Evolutionary conservation across 192 early-diverging fungal species (phyloP).

Genomic region (Podila horticola): DNA sequence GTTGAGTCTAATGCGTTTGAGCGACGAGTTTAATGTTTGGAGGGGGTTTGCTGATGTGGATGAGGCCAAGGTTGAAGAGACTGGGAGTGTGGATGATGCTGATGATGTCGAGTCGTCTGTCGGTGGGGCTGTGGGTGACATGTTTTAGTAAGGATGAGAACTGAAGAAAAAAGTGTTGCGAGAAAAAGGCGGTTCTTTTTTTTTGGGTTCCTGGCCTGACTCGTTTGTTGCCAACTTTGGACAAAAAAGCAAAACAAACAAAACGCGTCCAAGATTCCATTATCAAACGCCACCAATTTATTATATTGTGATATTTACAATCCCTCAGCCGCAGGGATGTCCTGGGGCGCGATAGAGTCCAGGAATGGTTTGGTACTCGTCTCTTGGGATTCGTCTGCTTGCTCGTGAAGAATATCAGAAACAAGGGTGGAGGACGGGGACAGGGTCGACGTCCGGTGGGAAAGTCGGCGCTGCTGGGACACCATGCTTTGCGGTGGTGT

Average conservation of each 20-base stretch:
- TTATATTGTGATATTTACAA: not conserved
- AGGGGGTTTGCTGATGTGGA: conserved; percentile 9
- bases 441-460: conserved; percentile 17
- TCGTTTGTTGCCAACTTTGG: too few species aligned
- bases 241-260: not conserved
- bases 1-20: conserved; percentile 45
- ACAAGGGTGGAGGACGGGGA: conserved; percentile 45
- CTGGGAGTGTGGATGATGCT: not conserved
- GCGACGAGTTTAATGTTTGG: conserved; percentile 37
- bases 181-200: not conserved
- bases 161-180: not conserved
- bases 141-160: not conserved
- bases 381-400: conserved; percentile 10
- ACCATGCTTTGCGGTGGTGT: not conserved
- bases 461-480: conserved; percentile 2
- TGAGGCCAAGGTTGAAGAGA: not conserved
- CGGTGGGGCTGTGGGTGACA: not conserved
- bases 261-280: not conserved
- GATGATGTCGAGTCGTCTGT: not conserved
- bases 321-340: not conserved
- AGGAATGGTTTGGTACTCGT: not conserved
- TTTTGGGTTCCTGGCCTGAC: not conserved
- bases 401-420: conserved; percentile 27
- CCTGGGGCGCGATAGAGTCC: not conserved
- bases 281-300: too few species aligned